Evolutionary conservation across 2,329 filamentous ascomycete genomes (phyloP).

Genomic region (Clarireedia sp.): DNA sequence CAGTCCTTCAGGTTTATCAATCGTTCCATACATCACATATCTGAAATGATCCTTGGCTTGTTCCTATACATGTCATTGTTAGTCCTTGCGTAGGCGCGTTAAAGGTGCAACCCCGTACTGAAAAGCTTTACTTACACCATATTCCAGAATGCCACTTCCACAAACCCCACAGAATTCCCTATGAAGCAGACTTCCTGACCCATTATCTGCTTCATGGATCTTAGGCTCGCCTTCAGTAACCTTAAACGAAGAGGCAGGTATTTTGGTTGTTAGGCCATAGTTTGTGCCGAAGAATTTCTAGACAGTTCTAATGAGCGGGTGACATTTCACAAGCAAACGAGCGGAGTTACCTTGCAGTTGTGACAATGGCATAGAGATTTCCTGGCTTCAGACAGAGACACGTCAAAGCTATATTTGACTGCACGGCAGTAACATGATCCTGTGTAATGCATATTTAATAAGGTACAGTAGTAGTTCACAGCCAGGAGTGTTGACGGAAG

Average conservation of each 20-base stretch:
- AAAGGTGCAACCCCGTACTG: slow-evolving; percentile 20
- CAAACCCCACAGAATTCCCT: slow-evolving; percentile 46
- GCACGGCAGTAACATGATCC: slow-evolving; percentile 42
- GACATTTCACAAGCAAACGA: slow-evolving; percentile 6
- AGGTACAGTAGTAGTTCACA: background rate
- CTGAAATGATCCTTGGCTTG: slow-evolving; percentile 36
- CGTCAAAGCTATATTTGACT: slow-evolving; percentile 38
- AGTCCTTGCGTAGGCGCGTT: slow-evolving; percentile 15
- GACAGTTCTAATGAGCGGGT: background rate
- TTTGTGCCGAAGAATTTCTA: slow-evolving; percentile 44
- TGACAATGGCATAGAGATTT: slow-evolving; percentile 45
- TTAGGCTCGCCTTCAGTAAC: slow-evolving; percentile 35
- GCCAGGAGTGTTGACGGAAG: background rate
- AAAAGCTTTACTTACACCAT: slow-evolving; percentile 34
- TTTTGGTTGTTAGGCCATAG: slow-evolving; percentile 44
- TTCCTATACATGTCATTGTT: slow-evolving; percentile 24
- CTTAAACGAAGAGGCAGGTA: slow-evolving; percentile 36
- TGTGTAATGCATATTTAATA: slow-evolving; percentile 12
- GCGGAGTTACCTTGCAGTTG: slow-evolving; percentile 39
- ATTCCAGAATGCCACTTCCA: slow-evolving; percentile 44
- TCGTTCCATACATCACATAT: slow-evolving; percentile 39
- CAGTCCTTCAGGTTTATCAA: slow-evolving; percentile 41
- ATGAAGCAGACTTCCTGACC: slow-evolving; percentile 37
- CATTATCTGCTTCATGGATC: slow-evolving; percentile 42
- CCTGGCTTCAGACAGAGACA: slow-evolving; percentile 40